Base-by-base conservation (phyloP, 805 yeast genomes). In the Hanseniaspora taiwanica region DNA sequence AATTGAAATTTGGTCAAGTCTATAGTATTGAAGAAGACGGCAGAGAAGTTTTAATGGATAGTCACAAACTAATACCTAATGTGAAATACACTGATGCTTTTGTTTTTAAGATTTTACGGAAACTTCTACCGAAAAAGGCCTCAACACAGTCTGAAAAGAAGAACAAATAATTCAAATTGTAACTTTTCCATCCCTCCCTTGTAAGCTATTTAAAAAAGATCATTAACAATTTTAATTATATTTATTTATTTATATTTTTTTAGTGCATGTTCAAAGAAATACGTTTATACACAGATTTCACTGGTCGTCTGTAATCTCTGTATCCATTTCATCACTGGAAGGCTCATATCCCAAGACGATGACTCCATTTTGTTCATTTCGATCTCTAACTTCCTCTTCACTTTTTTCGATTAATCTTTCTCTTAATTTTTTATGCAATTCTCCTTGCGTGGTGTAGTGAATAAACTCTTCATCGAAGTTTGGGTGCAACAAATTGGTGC, bases 1-100 rank as follows among this genome's bases (percentile, higher is more conserved):
- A 74, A 17, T 74, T 80, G 2, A 69, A 71, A 39, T 62, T 71
- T 27, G 74, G 72, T 42, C 84, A 83, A 12, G 78, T 80, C 9
- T 72, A 59, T 53, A 54, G 74, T 19, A 56, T 72, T 6, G 78
- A 74, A 44, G 63, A 64, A 27, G 62, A 65, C 24, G 63, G 60
- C 9, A 55, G 49, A 3, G 62, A 64, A 14, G 52, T 60, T 0
- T 57, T 69, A 39, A 60, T 67, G 23, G 41, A 42, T 25, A 38
- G 39, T 6, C 13, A 13, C 12, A 29, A 23, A n/a, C 16, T 38
- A 18, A 32, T 42, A 17, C 35, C 35, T 21, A 24, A 35, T 6
- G 13, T 32, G 9, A 21, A 16, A n/a, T 24, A 21, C 18, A 20
- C n/a, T 9, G 36, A 38, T n/a, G 35, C 38, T 8, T 42, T 42